Evolutionary conservation across 2,329 filamentous ascomycete species (phyloP).

Genomic region (Arthrobotrys iridis): DNA sequence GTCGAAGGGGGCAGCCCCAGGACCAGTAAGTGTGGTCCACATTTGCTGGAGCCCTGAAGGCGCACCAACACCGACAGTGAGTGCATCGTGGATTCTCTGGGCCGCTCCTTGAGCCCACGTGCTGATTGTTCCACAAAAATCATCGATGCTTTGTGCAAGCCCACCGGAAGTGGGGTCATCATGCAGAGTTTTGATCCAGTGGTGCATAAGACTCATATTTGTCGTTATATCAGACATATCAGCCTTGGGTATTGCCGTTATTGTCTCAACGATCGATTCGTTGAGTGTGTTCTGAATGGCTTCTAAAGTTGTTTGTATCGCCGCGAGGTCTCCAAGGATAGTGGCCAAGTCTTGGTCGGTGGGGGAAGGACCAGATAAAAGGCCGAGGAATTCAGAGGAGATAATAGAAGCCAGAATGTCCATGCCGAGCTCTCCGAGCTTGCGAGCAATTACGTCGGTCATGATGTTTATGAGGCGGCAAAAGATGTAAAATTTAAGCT

Average conservation of each 20-base stretch:
- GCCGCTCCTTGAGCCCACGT: neutral
- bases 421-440: neutral
- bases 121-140: neutral
- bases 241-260: neutral
- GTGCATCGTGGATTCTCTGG: neutral
- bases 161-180: neutral
- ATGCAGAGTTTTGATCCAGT: neutral
- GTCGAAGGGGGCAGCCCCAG: neutral
- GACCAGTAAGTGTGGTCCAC: neutral
- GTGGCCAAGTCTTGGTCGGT: neutral
- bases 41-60: neutral
- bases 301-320: neutral
- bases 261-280: neutral
- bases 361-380: neutral
- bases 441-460: neutral
- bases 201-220: neutral
- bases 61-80: neutral
- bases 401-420: neutral
- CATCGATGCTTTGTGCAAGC: neutral
- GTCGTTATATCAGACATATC: constrained; percentile 2
- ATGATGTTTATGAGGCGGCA: neutral
- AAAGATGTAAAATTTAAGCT: neutral
- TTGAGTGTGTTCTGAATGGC: neutral
- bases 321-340: neutral
- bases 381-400: neutral